Conservation (phyloP, 352 stramenopile genomes). For the Pythium vanterpoolii region DNA sequence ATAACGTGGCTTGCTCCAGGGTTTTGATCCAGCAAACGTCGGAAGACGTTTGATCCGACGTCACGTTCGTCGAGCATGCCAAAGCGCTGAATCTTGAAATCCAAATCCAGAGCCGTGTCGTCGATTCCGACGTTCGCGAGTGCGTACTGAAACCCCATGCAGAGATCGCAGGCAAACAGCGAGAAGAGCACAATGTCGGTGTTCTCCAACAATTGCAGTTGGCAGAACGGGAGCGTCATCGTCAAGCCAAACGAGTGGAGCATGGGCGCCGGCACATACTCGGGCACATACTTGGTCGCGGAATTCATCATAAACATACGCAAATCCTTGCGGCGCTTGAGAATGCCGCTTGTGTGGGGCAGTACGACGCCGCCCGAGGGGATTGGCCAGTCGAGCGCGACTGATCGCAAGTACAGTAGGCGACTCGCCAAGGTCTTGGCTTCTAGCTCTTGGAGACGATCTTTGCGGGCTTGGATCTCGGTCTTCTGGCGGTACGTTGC, state of each 20-base stretch:
- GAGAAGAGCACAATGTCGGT: conserved; percentile 44
- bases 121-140: conserved; percentile 40
- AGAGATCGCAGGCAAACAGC: conserved; percentile 52
- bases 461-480: conserved; percentile 31
- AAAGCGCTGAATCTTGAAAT: conserved; percentile 60
- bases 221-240: conserved; percentile 47
- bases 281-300: conserved; percentile 57
- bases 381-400: conserved; percentile 62
- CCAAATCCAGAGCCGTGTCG: conserved; percentile 37
- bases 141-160: conserved; percentile 40
- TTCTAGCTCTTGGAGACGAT: conserved; percentile 53
- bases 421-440: conserved; percentile 48
- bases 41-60: conserved; percentile 63
- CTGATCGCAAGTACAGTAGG: conserved; percentile 56
- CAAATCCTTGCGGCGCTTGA: conserved; percentile 49
- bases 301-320: conserved; percentile 61
- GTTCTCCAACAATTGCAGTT: conserved; percentile 50
- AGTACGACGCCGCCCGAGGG: conserved; percentile 52
- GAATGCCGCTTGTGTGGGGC: conserved; percentile 37
- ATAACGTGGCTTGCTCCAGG: conserved; percentile 56
- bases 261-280: conserved; percentile 40
- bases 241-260: conserved; percentile 57
- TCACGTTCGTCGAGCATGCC: conserved; percentile 68
- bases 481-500: conserved; percentile 42
- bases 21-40: conserved; percentile 74